Conservation (phyloP, 306 rosid species). For the Trifolium dubium region DNA sequence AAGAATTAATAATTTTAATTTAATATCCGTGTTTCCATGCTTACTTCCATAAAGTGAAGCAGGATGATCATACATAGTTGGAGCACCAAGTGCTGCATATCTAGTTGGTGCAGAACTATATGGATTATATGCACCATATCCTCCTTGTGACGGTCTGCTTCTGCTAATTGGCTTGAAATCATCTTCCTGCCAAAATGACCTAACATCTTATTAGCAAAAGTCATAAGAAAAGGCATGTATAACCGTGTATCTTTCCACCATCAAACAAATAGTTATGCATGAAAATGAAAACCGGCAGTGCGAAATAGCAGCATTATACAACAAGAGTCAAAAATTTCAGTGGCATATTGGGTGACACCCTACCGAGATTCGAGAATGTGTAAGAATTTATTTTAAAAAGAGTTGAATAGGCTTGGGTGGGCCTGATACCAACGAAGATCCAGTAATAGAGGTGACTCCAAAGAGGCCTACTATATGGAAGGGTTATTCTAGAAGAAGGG, state of each 20-base stretch:
- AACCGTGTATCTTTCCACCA: neutral
- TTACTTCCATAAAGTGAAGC: conserved; percentile 85
- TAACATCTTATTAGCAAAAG: conserved; percentile 22
- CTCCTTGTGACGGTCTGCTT: conserved; percentile 77
- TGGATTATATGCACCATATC: conserved; percentile 95
- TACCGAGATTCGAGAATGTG: too few relatives aligned
- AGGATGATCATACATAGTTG: conserved; percentile 92
- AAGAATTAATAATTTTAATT: conserved; percentile 33
- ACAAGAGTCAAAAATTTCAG: too few relatives aligned
- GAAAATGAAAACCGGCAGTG: conserved; percentile 14
- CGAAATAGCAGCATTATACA: neutral
- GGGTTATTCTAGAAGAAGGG: too few relatives aligned
- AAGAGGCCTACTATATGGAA: too few relatives aligned
- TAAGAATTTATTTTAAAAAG: too few relatives aligned
- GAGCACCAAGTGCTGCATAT: conserved; percentile 97
- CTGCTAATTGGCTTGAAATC: conserved; percentile 82
- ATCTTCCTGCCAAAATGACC: conserved; percentile 75
- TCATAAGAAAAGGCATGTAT: neutral
- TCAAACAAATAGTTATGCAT: conserved; percentile 1
- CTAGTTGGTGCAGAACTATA: conserved; percentile 95
- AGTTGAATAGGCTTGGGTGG: too few relatives aligned
- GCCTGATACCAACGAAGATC: too few relatives aligned
- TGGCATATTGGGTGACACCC: too few relatives aligned
- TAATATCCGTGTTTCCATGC: conserved; percentile 38
- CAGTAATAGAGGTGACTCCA: too few relatives aligned